Conservation (phyloP, 2,329 filamentous ascomycete species). For the Colletotrichum orchidophilum region DNA sequence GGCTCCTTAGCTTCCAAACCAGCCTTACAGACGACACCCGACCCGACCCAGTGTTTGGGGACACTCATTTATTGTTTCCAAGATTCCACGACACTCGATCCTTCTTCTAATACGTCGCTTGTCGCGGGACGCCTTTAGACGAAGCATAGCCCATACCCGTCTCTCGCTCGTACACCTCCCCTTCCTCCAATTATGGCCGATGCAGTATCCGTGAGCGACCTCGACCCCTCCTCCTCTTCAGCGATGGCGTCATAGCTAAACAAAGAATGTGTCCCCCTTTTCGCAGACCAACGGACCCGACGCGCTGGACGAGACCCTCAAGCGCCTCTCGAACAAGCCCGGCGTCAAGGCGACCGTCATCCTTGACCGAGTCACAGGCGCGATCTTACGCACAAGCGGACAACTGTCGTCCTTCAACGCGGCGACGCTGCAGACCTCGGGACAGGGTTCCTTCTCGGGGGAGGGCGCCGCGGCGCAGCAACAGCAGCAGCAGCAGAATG, state of each 20-base stretch:
- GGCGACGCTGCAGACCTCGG: slow-evolving; percentile 10
- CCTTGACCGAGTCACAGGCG: slow-evolving; percentile 75
- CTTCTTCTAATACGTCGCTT: background rate
- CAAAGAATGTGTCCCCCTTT: background rate
- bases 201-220: slow-evolving; percentile 26
- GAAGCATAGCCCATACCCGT: background rate
- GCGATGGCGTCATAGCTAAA: slow-evolving; percentile 33
- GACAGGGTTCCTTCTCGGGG: slow-evolving; percentile 51
- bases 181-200: slow-evolving; percentile 36
- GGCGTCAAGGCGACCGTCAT: slow-evolving; percentile 83
- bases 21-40: slow-evolving; percentile 24
- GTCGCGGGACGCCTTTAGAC: background rate
- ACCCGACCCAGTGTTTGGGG: slow-evolving; percentile 14
- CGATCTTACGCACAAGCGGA: slow-evolving; percentile 80
- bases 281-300: slow-evolving; percentile 61
- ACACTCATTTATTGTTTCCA: background rate
- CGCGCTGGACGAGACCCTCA: slow-evolving; percentile 71
- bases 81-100: background rate
- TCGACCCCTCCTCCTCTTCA: slow-evolving; percentile 13
- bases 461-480: slow-evolving; percentile 47
- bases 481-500: slow-evolving; percentile 51
- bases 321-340: slow-evolving; percentile 78
- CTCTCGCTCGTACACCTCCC: background rate
- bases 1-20: slow-evolving; percentile 7
- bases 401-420: slow-evolving; percentile 65